Conservation (phyloP, 129 eudicot genomes). For the Helichrysum umbraculigerum region DNA sequence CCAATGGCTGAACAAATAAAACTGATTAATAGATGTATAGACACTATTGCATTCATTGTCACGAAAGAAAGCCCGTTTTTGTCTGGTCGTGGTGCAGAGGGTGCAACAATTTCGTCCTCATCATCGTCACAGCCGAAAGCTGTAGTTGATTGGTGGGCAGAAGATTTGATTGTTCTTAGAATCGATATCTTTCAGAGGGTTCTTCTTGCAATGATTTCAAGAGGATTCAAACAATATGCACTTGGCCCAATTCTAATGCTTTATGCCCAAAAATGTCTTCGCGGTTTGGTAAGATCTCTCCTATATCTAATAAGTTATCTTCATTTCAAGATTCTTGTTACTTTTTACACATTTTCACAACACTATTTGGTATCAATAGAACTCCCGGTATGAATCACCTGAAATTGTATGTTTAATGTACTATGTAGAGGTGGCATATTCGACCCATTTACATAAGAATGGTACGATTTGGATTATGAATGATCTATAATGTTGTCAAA, state of each 20-base stretch:
- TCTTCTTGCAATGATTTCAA: constrained; percentile 79
- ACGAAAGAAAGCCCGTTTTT: constrained; percentile 63
- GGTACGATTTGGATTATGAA: not conserved
- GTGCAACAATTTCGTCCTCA: constrained; percentile 34
- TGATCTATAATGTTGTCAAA: not conserved
- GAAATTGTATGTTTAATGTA: not conserved
- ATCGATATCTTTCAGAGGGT: constrained; percentile 88
- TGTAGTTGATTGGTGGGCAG: constrained; percentile 98
- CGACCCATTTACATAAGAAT: not conserved
- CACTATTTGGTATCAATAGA: not conserved
- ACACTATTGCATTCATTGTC: constrained; percentile 70
- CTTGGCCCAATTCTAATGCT: constrained; percentile 92
- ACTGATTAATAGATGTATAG: constrained; percentile 72
- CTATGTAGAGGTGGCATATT: not conserved
- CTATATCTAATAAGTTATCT: not conserved
- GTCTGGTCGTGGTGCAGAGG: constrained; percentile 28
- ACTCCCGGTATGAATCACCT: constrained; percentile 1
- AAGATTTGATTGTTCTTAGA: constrained; percentile 72
- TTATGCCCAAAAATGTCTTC: constrained; percentile 85
- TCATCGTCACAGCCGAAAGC: constrained; percentile 42
- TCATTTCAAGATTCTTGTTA: not conserved
- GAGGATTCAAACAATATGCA: constrained; percentile 90
- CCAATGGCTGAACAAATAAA: constrained; percentile 69
- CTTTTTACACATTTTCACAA: not conserved
- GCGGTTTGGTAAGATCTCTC: constrained; percentile 83